A percentile compares a stretch with the other conserved stretches of the same genome.
Evolutionary conservation across 1,284 basidiomycete genomes (phyloP).

Genomic region (Cryptococcus jaspeensis): DNA sequence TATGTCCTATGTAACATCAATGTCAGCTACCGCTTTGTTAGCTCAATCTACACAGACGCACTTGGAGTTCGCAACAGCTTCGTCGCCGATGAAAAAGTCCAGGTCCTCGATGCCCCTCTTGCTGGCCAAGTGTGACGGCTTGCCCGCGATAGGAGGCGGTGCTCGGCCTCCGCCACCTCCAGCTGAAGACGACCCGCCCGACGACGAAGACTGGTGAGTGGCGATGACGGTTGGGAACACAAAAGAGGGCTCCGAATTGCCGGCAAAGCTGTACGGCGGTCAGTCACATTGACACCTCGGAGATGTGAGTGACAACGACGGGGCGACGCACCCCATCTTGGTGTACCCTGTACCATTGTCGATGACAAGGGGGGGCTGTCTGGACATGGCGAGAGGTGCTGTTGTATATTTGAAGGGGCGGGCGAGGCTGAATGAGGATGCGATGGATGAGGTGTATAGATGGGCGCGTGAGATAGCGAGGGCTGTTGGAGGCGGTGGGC

Average conservation of each 20-base stretch:
- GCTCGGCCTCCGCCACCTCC: slow-evolving; percentile 32
- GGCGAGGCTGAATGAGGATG: neutral
- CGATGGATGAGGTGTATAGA: too few species aligned
- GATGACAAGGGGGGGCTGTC: slow-evolving; percentile 85
- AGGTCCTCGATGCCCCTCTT: slow-evolving; percentile 98
- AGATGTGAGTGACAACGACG: neutral
- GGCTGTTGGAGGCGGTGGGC: too few species aligned
- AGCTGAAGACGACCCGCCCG: slow-evolving; percentile 58
- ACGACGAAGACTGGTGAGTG: slow-evolving; percentile 59
- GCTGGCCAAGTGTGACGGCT: slow-evolving; percentile 88
- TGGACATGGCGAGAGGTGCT: slow-evolving; percentile 60
- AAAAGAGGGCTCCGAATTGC: slow-evolving; percentile 98
- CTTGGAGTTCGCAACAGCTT: slow-evolving; percentile 92
- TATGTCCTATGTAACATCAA: slow-evolving; percentile 64
- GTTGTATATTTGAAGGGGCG: neutral
- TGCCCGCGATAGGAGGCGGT: slow-evolving; percentile 60
- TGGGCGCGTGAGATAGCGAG: too few species aligned
- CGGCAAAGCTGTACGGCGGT: slow-evolving; percentile 72
- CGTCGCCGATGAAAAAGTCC: slow-evolving; percentile 99
- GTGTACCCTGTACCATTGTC: slow-evolving; percentile 98
- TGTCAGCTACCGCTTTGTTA: neutral
- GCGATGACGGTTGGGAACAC: slow-evolving; percentile 97
- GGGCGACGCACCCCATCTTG: slow-evolving; percentile 79
- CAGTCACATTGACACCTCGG: neutral
- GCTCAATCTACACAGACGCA: slow-evolving; percentile 18